phyloP scores from a whole-genome alignment of 768 basidiomycete species.

The Tephrocybe sp. region DNA sequence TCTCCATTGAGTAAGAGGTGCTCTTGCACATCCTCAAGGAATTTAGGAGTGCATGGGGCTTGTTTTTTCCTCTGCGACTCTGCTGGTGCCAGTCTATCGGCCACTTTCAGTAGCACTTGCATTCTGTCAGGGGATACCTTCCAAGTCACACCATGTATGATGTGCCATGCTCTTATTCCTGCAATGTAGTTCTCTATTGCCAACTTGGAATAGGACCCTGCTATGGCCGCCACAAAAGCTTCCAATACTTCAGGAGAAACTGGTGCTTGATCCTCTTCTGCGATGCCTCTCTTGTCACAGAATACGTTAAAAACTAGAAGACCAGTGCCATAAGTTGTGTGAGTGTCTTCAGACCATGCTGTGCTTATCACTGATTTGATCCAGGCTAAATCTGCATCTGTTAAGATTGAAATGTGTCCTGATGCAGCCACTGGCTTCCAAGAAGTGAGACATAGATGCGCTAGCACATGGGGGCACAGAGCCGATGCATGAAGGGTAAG shows the following conservation, averaged over 20 bases:
- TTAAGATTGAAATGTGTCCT: no score
- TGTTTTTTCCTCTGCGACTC: conserved; percentile 28
- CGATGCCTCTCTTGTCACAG: conserved; percentile 30
- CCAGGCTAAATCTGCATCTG: conserved; percentile 22
- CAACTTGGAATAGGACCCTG: conserved; percentile 30
- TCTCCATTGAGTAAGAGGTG: no score
- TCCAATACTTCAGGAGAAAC: conserved; percentile 21
- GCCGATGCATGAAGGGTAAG: conserved; percentile 18
- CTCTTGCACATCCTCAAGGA: no score
- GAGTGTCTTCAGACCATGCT: conserved; percentile 30
- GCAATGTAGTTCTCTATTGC: conserved; percentile 37
- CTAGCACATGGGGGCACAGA: conserved; percentile 26
- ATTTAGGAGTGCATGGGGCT: conserved; percentile 32
- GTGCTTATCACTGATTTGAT: conserved; percentile 22
- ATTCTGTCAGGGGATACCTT: conserved; percentile 22
- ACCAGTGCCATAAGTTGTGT: conserved; percentile 35
- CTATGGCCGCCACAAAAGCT: conserved; percentile 28
- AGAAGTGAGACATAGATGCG: conserved; percentile 20
- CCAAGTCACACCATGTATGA: conserved; percentile 38
- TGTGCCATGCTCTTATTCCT: conserved; percentile 46
- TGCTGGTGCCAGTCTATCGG: conserved; percentile 27
- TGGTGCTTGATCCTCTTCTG: conserved; percentile 33
- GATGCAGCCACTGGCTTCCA: conserved; percentile 24
- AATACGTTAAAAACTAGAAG: conserved; percentile 38
- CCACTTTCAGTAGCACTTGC: conserved; percentile 28